Percentiles rank a stretch among this genome's conserved stretches.
Conservation (phyloP, 2,329 filamentous ascomycete genomes). For the Fusarium kyushuense region DNA sequence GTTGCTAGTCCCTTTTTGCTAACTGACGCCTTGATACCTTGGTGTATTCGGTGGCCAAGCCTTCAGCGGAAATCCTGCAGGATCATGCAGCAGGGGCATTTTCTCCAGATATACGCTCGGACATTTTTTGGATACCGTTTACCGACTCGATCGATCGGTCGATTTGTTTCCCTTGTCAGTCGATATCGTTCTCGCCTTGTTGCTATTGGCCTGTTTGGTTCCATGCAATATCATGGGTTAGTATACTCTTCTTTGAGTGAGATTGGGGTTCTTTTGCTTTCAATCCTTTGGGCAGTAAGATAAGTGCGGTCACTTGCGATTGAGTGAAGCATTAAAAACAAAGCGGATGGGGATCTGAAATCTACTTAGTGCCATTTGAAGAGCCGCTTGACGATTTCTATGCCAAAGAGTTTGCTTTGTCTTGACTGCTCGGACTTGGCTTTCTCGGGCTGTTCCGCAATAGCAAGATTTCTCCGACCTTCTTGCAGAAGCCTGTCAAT, state of each 20-base stretch:
- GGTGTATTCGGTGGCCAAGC: not conserved
- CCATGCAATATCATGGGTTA: not conserved
- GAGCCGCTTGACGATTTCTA: too few relatives aligned
- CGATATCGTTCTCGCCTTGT: too few relatives aligned
- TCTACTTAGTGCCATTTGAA: too few relatives aligned
- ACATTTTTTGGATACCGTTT: not conserved
- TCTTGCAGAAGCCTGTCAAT: not conserved
- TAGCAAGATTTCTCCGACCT: not conserved
- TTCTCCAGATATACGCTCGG: not conserved
- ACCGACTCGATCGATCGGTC: not conserved
- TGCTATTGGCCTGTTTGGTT: not conserved
- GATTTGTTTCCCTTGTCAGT: not conserved
- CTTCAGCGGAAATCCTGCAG: not conserved
- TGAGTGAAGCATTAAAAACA: too few relatives aligned
- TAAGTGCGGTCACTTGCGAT: fast-evolving
- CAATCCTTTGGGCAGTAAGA: not conserved
- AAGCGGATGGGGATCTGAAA: too few relatives aligned
- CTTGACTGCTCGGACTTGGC: too few relatives aligned
- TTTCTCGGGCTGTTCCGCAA: not conserved
- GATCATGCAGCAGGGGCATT: not conserved
- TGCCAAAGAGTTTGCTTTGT: too few relatives aligned
- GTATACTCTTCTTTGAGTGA: not conserved
- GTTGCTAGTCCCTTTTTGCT: not conserved
- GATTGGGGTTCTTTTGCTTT: not conserved
- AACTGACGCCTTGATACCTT: not conserved